Evolutionary conservation across 345 rosid species (phyloP).

Genomic region (Noccaea bulbosa): DNA sequence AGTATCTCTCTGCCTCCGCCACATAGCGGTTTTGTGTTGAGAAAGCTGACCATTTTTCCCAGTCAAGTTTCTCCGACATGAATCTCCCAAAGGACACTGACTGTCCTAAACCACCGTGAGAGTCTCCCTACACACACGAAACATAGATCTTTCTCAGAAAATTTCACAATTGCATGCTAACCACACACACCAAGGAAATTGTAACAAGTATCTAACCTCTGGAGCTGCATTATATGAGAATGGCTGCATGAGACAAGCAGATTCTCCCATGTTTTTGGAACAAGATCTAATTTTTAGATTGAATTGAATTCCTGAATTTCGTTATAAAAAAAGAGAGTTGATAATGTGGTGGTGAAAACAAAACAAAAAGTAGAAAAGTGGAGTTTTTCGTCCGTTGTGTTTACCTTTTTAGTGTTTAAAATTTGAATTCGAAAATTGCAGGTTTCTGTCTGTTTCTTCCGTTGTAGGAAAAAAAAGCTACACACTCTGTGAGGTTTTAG

Average conservation of each 20-base stretch:
- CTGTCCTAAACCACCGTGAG: slow-evolving; percentile 65
- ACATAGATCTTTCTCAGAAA: slow-evolving; percentile 10
- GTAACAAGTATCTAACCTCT: slow-evolving; percentile 52
- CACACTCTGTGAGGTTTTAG: slow-evolving; percentile 9
- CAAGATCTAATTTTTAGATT: slow-evolving; percentile 12
- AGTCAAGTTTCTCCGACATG: slow-evolving; percentile 77
- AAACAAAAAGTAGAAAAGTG: slow-evolving; percentile 1
- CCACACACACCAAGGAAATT: slow-evolving; percentile 29
- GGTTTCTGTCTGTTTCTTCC: slow-evolving; percentile 22
- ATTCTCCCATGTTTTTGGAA: slow-evolving; percentile 67
- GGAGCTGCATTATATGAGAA: slow-evolving; percentile 67
- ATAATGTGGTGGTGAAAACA: background rate
- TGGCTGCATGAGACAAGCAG: slow-evolving; percentile 86
- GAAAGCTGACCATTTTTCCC: slow-evolving; percentile 95
- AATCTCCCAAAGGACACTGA: slow-evolving; percentile 94
- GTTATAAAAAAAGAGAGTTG: background rate
- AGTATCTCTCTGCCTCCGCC: slow-evolving; percentile 78
- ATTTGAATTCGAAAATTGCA: slow-evolving; percentile 41
- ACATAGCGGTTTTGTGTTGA: slow-evolving; percentile 67
- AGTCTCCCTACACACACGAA: slow-evolving; percentile 54
- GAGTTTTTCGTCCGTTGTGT: slow-evolving; percentile 33
- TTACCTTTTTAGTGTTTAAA: slow-evolving; percentile 39
- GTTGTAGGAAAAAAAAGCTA: slow-evolving; percentile 1
- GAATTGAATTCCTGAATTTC: background rate
- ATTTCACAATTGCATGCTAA: background rate